Base-by-base conservation (phyloP, 257 asterid genomes). In the Scutellaria galericulata region DNA sequence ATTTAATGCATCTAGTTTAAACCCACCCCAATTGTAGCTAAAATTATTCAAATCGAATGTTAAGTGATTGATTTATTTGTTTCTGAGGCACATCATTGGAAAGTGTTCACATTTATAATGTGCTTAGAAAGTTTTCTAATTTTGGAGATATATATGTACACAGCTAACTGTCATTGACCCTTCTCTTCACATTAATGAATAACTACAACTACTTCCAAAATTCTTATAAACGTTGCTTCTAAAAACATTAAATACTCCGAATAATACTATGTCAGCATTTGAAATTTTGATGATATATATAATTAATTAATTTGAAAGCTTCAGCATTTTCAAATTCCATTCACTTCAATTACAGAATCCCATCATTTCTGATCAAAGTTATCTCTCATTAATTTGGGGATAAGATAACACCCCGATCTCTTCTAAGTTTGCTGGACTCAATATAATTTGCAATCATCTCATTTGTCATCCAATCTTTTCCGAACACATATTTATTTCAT, bases 171-270 rank as follows among this genome's bases (percentile, higher is more conserved):
- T 7, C 8, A 7, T 35, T 47, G 66, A 37, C 72, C 64, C 22
- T 39, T 44, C 50, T 68, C 52, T 55, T 11, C 45, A 70, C 41
- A 35, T 52, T 53, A 13, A 58, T 76, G 39, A 55, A 31, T 24
- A 64, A 53, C 35, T 46, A 15, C 56, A 70, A 70, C 69, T 55
- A 70, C 45, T 62, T 69, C 12, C 9, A 6, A 45, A 41, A 27
- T 41, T 68, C 44, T 45, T 51, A 48, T 67, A 22, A 55, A 31
- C 55, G 44, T 66, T 75, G 56, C 71, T 53, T 64, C 63, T 8
- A 62, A 61, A 2, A 39, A 24, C 55, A 73, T 24, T 64, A 52
- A 73, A 73, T 53, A 39, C 42, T 61, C 58, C 52, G 5, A 51
- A 40, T 24, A 52, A 63, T 31, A 50, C 31, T 35, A 59, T 15